These are phyloP conservation scores for Aspergillus leporis DNA, from an alignment of 495 filamentous ascomycete species.

Conservation along the genomic window DNA sequence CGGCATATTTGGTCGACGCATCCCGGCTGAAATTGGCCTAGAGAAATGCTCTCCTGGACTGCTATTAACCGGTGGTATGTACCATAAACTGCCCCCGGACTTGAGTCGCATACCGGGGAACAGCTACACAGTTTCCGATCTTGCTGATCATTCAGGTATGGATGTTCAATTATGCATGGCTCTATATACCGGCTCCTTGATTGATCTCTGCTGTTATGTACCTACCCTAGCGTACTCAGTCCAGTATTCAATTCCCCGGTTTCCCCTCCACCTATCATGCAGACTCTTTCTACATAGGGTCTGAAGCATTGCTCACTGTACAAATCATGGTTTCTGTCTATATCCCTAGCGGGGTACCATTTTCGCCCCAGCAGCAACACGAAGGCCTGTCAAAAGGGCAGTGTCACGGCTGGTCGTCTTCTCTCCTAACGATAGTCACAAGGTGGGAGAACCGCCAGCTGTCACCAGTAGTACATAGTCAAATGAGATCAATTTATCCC, in stretches of 20 bases:
- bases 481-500: conserved; percentile 11
- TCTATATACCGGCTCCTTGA: conserved; percentile 10
- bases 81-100: conserved; percentile 3
- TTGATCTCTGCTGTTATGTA: conserved; percentile 13
- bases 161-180: conserved; percentile 1
- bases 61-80: conserved; percentile 24
- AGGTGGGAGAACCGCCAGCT: conserved; percentile 26
- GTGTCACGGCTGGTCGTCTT: conserved; percentile 19
- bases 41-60: conserved; percentile 15
- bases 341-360: conserved; percentile 3
- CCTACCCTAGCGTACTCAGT: conserved; percentile 3
- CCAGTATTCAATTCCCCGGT: not conserved
- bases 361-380: conserved; percentile 2
- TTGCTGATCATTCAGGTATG: conserved; percentile 21
- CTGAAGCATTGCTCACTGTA: conserved; percentile 4
- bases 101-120: conserved; percentile 26
- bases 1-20: conserved; percentile 13
- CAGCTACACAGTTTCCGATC: conserved; percentile 20
- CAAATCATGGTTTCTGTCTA: not conserved
- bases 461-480: conserved; percentile 21
- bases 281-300: not conserved
- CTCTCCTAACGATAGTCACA: conserved; percentile 21
- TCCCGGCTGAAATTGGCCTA: conserved; percentile 21
- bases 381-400: conserved; percentile 12
- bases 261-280: not conserved